Conservation (phyloP, 1,139 yeast species). For the Debaryomyces robertsiae region DNA sequence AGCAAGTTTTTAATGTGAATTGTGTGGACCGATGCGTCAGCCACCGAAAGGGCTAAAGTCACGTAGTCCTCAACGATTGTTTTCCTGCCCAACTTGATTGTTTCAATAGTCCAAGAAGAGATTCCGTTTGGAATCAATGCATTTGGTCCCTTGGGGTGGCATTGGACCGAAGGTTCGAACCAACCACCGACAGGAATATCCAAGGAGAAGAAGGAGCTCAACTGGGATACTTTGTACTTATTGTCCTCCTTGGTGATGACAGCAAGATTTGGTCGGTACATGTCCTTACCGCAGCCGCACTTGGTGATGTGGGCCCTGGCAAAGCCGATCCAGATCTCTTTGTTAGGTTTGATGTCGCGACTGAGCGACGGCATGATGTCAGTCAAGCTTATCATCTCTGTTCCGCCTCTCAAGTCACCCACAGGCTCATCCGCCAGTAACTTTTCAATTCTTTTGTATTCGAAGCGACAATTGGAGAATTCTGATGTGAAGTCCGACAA, state of each 20-base stretch:
- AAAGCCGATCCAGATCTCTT: conserved; percentile 54
- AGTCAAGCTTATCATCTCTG: conserved; percentile 30
- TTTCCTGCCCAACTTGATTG: conserved; percentile 3
- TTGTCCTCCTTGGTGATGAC: conserved; percentile 42
- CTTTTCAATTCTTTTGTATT: conserved; percentile 25
- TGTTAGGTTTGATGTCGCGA: conserved; percentile 20
- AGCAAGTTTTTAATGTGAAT: conserved; percentile 16
- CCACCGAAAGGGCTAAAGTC: conserved; percentile 16
- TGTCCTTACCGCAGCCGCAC: conserved; percentile 52
- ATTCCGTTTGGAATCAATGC: conserved; percentile 42
- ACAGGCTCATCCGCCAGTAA: conserved; percentile 19
- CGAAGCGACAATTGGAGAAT: conserved; percentile 25
- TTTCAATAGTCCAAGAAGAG: conserved; percentile 28
- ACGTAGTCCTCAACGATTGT: conserved; percentile 11
- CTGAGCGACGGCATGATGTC: conserved; percentile 14
- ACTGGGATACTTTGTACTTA: conserved; percentile 26
- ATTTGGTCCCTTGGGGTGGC: conserved; percentile 22
- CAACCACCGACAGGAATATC: conserved; percentile 38
- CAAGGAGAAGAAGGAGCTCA: conserved; percentile 43
- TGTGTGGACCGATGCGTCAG: conserved; percentile 15
- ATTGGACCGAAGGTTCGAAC: conserved; percentile 30
- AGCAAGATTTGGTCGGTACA: conserved; percentile 51
- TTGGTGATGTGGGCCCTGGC: conserved; percentile 48
- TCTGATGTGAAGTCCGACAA: conserved; percentile 16
- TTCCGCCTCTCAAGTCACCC: conserved; percentile 53